Base-by-base conservation (phyloP, 1,284 basidiomycete species). In the Bondarzewia mesenterica region DNA sequence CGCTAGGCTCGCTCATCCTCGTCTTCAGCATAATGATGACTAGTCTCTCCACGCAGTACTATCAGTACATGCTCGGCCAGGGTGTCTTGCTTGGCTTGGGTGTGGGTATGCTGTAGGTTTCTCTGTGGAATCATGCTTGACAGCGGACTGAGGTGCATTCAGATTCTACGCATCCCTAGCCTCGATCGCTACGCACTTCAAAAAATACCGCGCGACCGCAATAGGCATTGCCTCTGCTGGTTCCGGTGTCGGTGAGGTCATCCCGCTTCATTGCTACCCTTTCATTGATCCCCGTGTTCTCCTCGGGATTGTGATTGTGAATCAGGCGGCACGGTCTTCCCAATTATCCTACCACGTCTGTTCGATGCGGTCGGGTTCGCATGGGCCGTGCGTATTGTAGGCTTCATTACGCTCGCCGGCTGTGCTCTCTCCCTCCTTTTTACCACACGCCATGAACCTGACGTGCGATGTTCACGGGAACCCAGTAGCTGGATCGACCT, bases 311-410 rank as follows among this genome's bases (percentile, higher is more conserved):
- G 29, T n/a, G 29, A 32, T 15, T 14, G 4, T 12, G 23, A 27
- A 14, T 22, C 35, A 74, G 82, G 82, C 21, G 84, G 84, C 6
- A 77, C 85, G 3, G 64, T 84, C 7, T 85, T 77, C 54, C 82
- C 84, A 0, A 75, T 86, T 49, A 69, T 84, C 64, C 69, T 85
- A 22, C 76, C 77, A 51, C 67, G 66, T 21, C 72, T 85, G 12
- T 82, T 85, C 57, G 53, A 61, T 32, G 50, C 52, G 22, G 59
- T 81, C 29, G 82, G 80, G 1, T 87, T 84, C 58, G 73, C 67
- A 7, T 84, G 81, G 81, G 71, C 73, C 0, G 73, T 83, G 20
- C 62, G 69, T 21, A 63, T 66, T 23, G 55, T 63, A 1, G 67
- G 62, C 0, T 68, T 69, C 46, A 51, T 67, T 38, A 58, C 56